Percentiles rank a stretch among this genome's conserved stretches.
Conservation (phyloP, 306 rosid species). For the Vicia faba region DNA sequence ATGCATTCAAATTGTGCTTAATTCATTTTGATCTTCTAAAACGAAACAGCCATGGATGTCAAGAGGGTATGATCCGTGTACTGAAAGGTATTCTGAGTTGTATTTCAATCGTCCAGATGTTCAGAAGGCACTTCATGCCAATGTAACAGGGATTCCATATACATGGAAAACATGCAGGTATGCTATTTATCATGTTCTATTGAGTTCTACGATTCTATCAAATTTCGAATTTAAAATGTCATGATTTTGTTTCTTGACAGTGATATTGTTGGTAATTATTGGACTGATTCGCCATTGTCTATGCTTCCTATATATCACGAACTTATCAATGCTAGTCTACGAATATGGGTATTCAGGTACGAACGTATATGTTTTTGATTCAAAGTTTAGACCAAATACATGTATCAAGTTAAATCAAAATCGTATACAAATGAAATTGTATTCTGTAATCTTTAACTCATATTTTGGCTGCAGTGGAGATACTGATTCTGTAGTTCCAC, state of each 20-base stretch:
- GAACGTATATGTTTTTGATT: neutral
- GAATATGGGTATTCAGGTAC: slow-evolving; percentile 92
- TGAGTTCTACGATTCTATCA: too few species aligned
- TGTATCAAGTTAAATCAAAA: too few species aligned
- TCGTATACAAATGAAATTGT: too few species aligned
- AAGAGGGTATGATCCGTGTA: slow-evolving; percentile 92
- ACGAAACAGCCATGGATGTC: slow-evolving; percentile 88
- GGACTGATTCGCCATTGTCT: slow-evolving; percentile 88
- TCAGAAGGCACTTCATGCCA: slow-evolving; percentile 93
- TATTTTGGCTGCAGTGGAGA: slow-evolving; percentile 65
- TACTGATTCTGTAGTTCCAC: slow-evolving; percentile 87
- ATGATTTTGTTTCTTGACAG: slow-evolving; percentile 45
- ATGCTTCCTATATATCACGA: slow-evolving; percentile 93
- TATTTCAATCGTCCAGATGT: slow-evolving; percentile 92
- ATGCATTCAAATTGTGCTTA: too few species aligned
- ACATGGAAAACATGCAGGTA: slow-evolving; percentile 92
- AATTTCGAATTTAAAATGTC: slow-evolving; percentile 15
- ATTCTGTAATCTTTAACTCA: too few species aligned
- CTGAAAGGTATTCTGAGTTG: slow-evolving; percentile 71
- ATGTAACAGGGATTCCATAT: slow-evolving; percentile 74
- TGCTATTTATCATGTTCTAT: too few species aligned
- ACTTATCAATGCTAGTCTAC: slow-evolving; percentile 73
- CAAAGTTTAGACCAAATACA: neutral
- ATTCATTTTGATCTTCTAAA: too few species aligned
- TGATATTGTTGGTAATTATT: slow-evolving; percentile 70